These are phyloP conservation scores for Lolium rigidum DNA, from an alignment of 176 grass and related monocot species.

Conservation along the genomic window DNA sequence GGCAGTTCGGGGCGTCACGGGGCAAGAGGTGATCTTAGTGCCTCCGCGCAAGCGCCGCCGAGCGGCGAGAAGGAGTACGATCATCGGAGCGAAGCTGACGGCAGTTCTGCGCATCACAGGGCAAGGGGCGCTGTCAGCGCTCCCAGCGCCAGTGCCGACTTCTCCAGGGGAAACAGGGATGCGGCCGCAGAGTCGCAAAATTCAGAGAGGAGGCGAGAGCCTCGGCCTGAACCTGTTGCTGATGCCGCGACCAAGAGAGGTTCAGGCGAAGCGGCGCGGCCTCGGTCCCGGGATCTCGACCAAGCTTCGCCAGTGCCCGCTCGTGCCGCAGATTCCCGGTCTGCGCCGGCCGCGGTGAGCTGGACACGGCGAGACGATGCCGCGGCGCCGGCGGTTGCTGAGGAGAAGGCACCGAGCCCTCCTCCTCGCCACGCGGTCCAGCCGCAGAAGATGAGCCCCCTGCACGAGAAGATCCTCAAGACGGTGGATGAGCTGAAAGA, in stretches of 20 bases:
- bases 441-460: conserved; percentile 25
- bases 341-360: conserved; percentile 37
- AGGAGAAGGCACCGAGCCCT: conserved; percentile 34
- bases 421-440: conserved; percentile 23
- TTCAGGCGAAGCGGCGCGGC: background rate
- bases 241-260: conserved; percentile 1
- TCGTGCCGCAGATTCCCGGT: conserved; percentile 45
- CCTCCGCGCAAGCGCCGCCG: too few relatives aligned
- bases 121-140: background rate
- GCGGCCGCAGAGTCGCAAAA: background rate
- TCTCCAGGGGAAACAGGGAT: background rate
- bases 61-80: too few relatives aligned
- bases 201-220: background rate
- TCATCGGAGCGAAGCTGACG: background rate
- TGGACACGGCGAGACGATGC: conserved; percentile 24
- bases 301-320: conserved; percentile 7
- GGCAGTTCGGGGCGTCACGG: too few relatives aligned
- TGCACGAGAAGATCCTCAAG: conserved; percentile 66
- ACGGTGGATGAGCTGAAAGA: conserved; percentile 77
- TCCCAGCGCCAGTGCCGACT: background rate
- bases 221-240: conserved; percentile 17
- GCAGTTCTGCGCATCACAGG: background rate
- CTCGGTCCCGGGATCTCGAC: too few relatives aligned
- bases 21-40: too few relatives aligned
- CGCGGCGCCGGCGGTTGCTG: background rate